phyloP scores from a whole-genome alignment of 129 eudicot species.

The Smallanthus sonchifolius region DNA sequence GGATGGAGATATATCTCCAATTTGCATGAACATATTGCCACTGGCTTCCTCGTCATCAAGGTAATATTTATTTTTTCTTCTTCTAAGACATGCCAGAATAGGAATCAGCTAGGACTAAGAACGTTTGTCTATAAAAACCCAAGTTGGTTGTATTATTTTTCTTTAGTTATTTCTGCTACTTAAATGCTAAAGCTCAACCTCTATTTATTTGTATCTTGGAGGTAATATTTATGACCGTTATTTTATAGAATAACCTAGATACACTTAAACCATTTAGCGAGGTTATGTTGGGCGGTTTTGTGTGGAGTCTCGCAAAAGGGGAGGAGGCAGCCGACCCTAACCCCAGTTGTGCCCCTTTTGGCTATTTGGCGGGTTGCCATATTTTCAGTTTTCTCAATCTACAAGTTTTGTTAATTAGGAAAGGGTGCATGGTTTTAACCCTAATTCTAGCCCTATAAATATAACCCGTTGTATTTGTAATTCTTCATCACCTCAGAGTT shows the following conservation, averaged over 20 bases:
- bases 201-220: background rate
- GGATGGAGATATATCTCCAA: constrained; percentile 86
- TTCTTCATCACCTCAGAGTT: too few species aligned
- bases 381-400: too few species aligned
- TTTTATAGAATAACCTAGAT: background rate
- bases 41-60: constrained; percentile 51
- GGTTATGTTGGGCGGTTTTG: too few species aligned
- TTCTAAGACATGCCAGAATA: background rate
- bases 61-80: constrained; percentile 30
- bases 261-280: background rate
- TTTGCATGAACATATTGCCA: constrained; percentile 67
- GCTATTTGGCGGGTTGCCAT: too few species aligned
- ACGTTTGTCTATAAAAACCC: background rate
- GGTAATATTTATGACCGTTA: background rate
- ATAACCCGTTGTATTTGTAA: too few species aligned
- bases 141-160: constrained; percentile 4
- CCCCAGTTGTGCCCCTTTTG: too few species aligned
- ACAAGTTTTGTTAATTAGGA: too few species aligned
- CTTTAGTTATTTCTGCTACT: background rate
- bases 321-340: too few species aligned
- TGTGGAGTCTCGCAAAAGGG: too few species aligned
- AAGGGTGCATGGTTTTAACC: too few species aligned
- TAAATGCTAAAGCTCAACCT: background rate
- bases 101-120: background rate
- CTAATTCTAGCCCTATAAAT: too few species aligned